Percentiles rank a stretch among this genome's conserved stretches.
Conservation (phyloP, 2,329 filamentous ascomycete genomes). For the Ambrosiella cleistominuta region DNA sequence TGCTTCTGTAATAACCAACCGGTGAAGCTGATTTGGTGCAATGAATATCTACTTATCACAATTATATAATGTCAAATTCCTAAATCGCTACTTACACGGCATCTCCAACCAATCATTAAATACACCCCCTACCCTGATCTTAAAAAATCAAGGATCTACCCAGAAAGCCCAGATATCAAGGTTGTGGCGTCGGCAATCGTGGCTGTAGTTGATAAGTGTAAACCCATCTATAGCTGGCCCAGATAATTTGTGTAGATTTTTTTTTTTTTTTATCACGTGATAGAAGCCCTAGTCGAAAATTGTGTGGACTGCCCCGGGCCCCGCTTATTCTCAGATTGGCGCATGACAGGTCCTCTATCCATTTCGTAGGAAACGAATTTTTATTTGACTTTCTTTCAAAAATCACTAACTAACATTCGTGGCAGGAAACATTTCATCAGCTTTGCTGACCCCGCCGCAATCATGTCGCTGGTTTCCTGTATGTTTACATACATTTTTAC, state of each 20-base stretch:
- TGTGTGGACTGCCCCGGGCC: constrained; percentile 12
- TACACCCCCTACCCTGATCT: too few species aligned
- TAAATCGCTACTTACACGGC: too few species aligned
- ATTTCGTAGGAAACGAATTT: constrained; percentile 11
- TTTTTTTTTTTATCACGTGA: constrained; percentile 14
- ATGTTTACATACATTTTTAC: constrained; percentile 7
- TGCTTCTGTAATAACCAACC: too few species aligned
- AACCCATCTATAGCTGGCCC: not conserved
- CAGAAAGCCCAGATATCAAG: too few species aligned
- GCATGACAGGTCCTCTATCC: constrained; percentile 10
- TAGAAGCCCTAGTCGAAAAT: constrained; percentile 13
- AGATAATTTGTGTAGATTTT: not conserved
- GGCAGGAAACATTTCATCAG: constrained; percentile 14
- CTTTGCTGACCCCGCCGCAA: constrained; percentile 21
- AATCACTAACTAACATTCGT: constrained; percentile 13
- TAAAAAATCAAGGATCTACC: too few species aligned
- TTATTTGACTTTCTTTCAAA: constrained; percentile 12
- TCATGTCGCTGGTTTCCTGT: constrained; percentile 14
- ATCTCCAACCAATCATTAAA: too few species aligned
- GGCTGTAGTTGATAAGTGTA: not conserved
- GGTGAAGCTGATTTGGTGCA: too few species aligned
- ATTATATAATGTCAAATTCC: too few species aligned
- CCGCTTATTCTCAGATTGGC: constrained; percentile 13
- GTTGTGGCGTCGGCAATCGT: not conserved
- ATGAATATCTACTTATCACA: too few species aligned